Base-by-base conservation (phyloP, 1,284 basidiomycete genomes). In the Exobasidium rhododendri region DNA sequence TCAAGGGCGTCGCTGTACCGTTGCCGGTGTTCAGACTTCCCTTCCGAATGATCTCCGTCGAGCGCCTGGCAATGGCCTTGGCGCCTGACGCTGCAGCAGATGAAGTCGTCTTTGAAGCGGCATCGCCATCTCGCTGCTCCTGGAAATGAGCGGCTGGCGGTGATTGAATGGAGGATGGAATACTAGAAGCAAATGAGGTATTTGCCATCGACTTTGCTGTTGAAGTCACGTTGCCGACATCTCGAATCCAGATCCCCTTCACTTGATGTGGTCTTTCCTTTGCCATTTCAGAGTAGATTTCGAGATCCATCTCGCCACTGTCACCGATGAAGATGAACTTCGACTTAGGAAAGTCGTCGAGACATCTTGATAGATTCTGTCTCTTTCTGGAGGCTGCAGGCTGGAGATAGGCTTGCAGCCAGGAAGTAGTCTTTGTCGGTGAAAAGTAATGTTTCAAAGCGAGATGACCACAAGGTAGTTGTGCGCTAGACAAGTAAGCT, bases 401-500 rank as follows among this genome's bases (percentile, higher is more conserved):
- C 51, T 75, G 69, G 11, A 70, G 57, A 69, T 72, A 75, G 47
- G 68, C 67, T 20, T 66, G 63, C 13, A 75, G 56, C 31, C 72
- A 63, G 43, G 67, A 67, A n/a, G 43, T 28, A 11, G 46, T 31
- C 51, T 24, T 29, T 29, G 58, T n/a, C 10, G 17, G 26, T 17
- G 68, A 65, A 0, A 68, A 65, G 44, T 75, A 75, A 28, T 71
- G 65, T 51, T 74, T 75, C 31, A 75, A 57, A 7, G 65, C 64
- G 3, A 73, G 45, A 44, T 62, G 73, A 83, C 88, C 88, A 69
- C 84, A 82, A 43, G 90, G 86, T 45, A 93, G 82, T 26, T 84
- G 81, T 3, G 90, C 86, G 29, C 89, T 78, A 31, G 83, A 80
- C 61, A 97, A 84, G 79, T 94, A 97, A 35, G 90, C 86, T 63